A percentile compares a stretch with the other conserved stretches of the same genome.
Conservation (phyloP, 225 moss, liverwort and hornwort species). For the Takakia lepidozioides region DNA sequence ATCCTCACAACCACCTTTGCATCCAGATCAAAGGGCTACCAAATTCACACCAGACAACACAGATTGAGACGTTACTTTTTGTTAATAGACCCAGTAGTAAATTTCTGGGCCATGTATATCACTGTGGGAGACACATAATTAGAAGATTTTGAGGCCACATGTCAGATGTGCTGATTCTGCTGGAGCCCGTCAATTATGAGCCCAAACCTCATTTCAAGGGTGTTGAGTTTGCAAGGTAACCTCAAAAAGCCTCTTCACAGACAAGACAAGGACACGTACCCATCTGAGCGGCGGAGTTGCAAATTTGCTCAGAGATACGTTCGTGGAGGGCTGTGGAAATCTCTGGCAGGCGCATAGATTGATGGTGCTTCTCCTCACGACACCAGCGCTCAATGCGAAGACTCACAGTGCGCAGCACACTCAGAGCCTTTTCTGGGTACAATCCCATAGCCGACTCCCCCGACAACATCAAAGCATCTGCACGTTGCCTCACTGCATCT, state of each 20-base stretch:
- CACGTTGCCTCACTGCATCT: conserved; percentile 92
- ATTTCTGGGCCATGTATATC: too few relatives aligned
- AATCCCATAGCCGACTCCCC: conserved; percentile 98
- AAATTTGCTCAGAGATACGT: conserved; percentile 93
- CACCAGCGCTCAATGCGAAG: conserved; percentile 88
- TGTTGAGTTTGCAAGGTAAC: too few relatives aligned
- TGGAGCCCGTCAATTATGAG: too few relatives aligned
- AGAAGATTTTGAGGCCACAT: too few relatives aligned
- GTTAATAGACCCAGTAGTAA: too few relatives aligned
- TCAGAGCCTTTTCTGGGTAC: conserved; percentile 86
- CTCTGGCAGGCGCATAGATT: conserved; percentile 59
- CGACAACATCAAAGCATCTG: conserved; percentile 95
- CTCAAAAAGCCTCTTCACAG: too few relatives aligned
- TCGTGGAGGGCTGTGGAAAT: conserved; percentile 57
- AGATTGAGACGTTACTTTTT: too few relatives aligned
- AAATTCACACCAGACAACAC: too few relatives aligned
- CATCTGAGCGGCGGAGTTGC: conserved; percentile 82
- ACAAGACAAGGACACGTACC: conserved; percentile 50
- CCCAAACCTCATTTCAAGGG: too few relatives aligned
- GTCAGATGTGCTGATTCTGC: too few relatives aligned
- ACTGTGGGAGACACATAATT: too few relatives aligned
- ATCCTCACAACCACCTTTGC: background rate
- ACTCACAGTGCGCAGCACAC: conserved; percentile 86
- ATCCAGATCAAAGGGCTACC: background rate
- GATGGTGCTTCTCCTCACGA: conserved; percentile 85